Percentiles rank a stretch among this genome's conserved stretches.
Conservation (phyloP, 768 basidiomycete genomes). For the Crucibulum laeve region DNA sequence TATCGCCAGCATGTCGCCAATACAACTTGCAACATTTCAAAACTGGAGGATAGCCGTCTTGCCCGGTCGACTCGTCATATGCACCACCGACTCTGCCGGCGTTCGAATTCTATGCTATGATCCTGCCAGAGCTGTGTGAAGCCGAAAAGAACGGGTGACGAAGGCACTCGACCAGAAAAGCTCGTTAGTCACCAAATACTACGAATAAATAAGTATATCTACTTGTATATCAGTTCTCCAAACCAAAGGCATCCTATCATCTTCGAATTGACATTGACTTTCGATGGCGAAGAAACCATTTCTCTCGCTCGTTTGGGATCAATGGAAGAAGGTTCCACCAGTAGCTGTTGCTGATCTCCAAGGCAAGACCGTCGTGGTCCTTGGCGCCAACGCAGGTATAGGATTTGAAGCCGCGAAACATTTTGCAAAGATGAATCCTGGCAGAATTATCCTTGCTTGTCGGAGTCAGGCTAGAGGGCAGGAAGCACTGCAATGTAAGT, state of each 20-base stretch:
- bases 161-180: too few species aligned
- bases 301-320: slow-evolving; percentile 12
- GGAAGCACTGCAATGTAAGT: slow-evolving; percentile 29
- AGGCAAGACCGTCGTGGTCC: slow-evolving; percentile 45
- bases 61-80: too few species aligned
- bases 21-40: too few species aligned
- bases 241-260: background rate
- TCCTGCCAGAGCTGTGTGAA: too few species aligned
- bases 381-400: slow-evolving; percentile 46
- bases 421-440: slow-evolving; percentile 41
- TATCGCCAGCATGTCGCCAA: too few species aligned
- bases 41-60: too few species aligned
- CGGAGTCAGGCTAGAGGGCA: slow-evolving; percentile 28
- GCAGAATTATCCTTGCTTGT: slow-evolving; percentile 33
- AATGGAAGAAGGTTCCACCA: slow-evolving; percentile 18
- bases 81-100: too few species aligned
- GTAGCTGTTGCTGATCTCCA: slow-evolving; percentile 29
- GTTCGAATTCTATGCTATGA: too few species aligned
- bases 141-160: too few species aligned
- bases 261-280: background rate
- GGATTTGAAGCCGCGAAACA: slow-evolving; percentile 44
- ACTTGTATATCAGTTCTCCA: too few species aligned
- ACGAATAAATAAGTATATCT: too few species aligned
- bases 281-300: slow-evolving; percentile 16
- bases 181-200: too few species aligned